Base-by-base conservation (phyloP, 768 basidiomycete species). In the Russula sp. region DNA sequence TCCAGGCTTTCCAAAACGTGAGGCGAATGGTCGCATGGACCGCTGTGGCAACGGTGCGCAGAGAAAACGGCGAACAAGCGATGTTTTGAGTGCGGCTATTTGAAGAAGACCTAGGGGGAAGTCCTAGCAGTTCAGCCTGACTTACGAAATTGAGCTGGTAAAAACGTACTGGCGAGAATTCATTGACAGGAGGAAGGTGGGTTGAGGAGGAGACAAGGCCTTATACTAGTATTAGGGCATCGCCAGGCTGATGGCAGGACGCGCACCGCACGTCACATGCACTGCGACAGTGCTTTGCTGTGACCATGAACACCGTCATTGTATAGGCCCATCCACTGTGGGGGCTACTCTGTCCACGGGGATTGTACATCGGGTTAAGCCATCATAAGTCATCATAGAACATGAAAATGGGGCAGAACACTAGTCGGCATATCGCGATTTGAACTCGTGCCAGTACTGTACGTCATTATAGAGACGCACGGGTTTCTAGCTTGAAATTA, bases 261-360 rank as follows among this genome's bases (percentile, higher is more conserved):
- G 57, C 37, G 57, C 58, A 51, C 58, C 32, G 55, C 61, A 63
- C 62, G 42, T 58, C 62, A 63, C 62, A 63, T 63, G 62, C 57
- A 47, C 56, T 3, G 51, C n/a, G 22, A 44, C 57, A 63, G 39
- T 5, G 57, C 62, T 53, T 47, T 37, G 51, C 51, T 53, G 59
- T 22, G 51, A n/a, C 9, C 32, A 20, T 16, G 35, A 4, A 34
- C n/a, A 14, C 22, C 59, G 14, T 45, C 13, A 34, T 14, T 16
- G 51, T 18, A 31, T 8, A 22, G 32, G 31, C 37, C 59, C 4
- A n/a, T 37, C 11, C 45, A 18, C 20, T 31, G 47, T 39, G 48
- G 50, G 11, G 31, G 18, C 3, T 4, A 8, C 11, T 13, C 16
- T 20, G 39, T 6, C 37, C 18, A 48, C 13, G 48, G 27, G 57